phyloP scores from a whole-genome alignment of 257 asterid genomes.

The Solanum bukasovii region DNA sequence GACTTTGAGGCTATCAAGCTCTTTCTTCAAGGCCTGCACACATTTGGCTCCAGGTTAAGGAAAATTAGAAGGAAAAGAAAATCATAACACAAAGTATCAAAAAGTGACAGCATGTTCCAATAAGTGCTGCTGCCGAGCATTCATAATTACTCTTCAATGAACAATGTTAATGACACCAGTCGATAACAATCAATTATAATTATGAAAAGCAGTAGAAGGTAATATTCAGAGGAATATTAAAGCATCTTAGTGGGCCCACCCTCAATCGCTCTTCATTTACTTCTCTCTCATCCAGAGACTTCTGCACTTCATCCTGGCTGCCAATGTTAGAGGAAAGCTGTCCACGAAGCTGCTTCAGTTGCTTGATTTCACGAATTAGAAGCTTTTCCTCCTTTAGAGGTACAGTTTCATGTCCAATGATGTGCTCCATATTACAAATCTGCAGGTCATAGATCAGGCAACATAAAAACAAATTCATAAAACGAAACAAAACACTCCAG shows the following conservation, averaged over 20 bases:
- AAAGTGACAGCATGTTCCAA: neutral
- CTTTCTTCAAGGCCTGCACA: slow-evolving; percentile 64
- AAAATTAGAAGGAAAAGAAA: neutral
- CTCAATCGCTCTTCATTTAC: slow-evolving; percentile 68
- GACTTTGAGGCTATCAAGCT: slow-evolving; percentile 59
- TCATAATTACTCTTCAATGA: neutral
- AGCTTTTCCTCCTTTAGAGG: slow-evolving; percentile 80
- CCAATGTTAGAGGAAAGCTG: slow-evolving; percentile 80
- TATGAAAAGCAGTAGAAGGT: neutral
- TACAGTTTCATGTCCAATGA: slow-evolving; percentile 83
- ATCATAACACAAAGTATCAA: neutral
- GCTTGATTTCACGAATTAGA: slow-evolving; percentile 80
- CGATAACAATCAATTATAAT: neutral
- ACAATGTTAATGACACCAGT: neutral
- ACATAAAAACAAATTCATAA: neutral
- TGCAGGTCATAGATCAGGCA: slow-evolving; percentile 22
- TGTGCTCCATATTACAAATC: slow-evolving; percentile 58
- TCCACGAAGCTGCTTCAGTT: slow-evolving; percentile 77
- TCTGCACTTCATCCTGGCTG: slow-evolving; percentile 73
- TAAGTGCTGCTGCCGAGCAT: neutral
- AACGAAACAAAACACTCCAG: neutral
- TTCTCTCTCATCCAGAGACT: slow-evolving; percentile 70
- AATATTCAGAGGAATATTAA: neutral
- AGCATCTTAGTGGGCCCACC: slow-evolving; percentile 28
- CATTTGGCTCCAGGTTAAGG: neutral